Base-by-base conservation (phyloP, 192 early-diverging fungal species). In the Coemansia sp. region DNA sequence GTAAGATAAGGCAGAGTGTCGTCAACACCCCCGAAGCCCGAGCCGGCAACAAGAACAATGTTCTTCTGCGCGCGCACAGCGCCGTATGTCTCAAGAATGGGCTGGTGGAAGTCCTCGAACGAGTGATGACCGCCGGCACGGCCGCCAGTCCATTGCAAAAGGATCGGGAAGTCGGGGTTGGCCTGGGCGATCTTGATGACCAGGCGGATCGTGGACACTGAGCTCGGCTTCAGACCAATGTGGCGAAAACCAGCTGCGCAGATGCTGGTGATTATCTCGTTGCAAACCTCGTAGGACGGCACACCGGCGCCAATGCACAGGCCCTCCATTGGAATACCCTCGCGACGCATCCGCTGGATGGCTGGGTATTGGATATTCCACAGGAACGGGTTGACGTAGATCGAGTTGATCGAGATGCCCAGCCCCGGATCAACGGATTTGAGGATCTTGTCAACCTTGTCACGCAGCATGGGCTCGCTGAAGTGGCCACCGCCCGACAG, bases 61-160 rank as follows among this genome's bases (percentile, higher is more conserved):
- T 97, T 97, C 58, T 78, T 42, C 56, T 89, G 87, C 10, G 88
- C 88, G 71, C 95, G 89, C 46, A 97, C 95, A 46, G 91, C 85
- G 42, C 88, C 89, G 68, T 89, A 76, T 46, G 89, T 74, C 58
- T 74, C 65, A 9, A 97, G 71, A 68, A 97, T 90, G 40, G 94
- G 94, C 67, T 87, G 86, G 71, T 95, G 92, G 80, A 95, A 91
- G 78, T 97, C 95, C 82, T 97, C 95, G 59, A 93, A 97, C 67
- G 90, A 92, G 88, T 97, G 95, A 79, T 97, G 95, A 18, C 95
- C 95, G 72, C 95, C 95, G 31, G 89, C 95, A 75, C 95, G 90
- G 42, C 95, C 95, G 80, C 95, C 94, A 33, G 95, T 97, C 95
- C 95, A 97, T 76, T 97, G 93, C 63, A 97, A 81, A 52, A 97